Percentiles rank a stretch among this genome's conserved stretches.
Evolutionary conservation across 208 protist genomes (phyloP).

Genomic region (Acanthamoeba quina): DNA sequence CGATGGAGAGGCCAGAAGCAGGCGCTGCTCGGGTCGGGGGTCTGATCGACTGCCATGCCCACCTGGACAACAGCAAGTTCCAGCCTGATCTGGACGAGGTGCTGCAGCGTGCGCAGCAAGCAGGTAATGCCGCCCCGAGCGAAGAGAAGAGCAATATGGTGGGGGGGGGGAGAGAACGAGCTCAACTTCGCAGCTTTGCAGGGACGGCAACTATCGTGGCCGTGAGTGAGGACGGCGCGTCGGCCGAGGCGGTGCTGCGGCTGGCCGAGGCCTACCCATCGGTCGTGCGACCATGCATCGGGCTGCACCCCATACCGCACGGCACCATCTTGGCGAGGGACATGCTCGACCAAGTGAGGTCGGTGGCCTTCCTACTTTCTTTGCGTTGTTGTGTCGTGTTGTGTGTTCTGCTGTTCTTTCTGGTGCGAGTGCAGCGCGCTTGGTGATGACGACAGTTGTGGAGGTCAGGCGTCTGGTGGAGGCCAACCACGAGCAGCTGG

Average conservation of each 20-base stretch:
- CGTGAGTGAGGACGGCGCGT: neutral
- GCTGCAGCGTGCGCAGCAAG: neutral
- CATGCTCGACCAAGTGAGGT: neutral
- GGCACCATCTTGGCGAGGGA: neutral
- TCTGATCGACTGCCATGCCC: neutral
- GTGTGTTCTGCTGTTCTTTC: too few relatives aligned
- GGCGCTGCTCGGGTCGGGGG: neutral
- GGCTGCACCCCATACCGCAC: neutral
- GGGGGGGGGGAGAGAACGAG: too few relatives aligned
- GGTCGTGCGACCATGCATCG: neutral
- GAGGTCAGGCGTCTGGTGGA: neutral
- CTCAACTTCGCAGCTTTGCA: neutral
- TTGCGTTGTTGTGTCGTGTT: neutral
- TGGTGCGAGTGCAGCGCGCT: too few relatives aligned
- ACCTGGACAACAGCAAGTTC: neutral
- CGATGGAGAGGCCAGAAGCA: neutral
- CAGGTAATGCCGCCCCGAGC: neutral
- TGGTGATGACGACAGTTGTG: neutral
- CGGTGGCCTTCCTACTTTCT: neutral
- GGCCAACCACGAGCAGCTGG: neutral
- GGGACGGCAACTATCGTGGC: neutral
- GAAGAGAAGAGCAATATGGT: too few relatives aligned
- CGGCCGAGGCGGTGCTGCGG: slow-evolving; percentile 17
- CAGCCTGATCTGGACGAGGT: neutral
- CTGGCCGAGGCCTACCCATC: neutral